A percentile compares a stretch with the other conserved stretches of the same genome.
Evolutionary conservation across 129 eudicot genomes (phyloP).

Genomic region (Calendula officinalis): DNA sequence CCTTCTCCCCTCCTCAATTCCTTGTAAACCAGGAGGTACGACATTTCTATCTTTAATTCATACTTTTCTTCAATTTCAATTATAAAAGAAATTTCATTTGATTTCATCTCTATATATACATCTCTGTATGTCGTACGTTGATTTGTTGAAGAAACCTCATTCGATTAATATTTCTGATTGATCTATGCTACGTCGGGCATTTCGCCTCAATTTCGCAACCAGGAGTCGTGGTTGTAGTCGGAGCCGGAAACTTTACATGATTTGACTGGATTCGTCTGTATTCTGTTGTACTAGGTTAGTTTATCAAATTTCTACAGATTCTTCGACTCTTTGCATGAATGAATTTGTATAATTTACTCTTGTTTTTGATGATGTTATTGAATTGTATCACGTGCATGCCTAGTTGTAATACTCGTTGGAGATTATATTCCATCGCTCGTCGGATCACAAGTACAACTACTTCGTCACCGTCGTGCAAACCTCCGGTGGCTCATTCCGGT

Average conservation of each 20-base stretch:
- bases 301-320: background rate
- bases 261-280: background rate
- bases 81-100: background rate
- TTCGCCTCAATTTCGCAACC: background rate
- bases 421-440: slow-evolving; percentile 4
- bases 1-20: slow-evolving; percentile 1
- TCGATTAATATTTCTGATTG: too few relatives aligned
- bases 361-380: background rate
- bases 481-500: slow-evolving; percentile 12
- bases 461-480: slow-evolving; percentile 4
- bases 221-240: background rate
- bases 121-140: background rate
- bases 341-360: background rate
- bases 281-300: slow-evolving; percentile 8
- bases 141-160: background rate
- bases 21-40: slow-evolving; percentile 16
- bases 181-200: too few relatives aligned
- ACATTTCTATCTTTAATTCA: background rate
- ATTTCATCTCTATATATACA: background rate
- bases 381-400: slow-evolving; percentile 12
- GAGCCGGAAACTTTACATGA: background rate
- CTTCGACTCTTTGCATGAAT: background rate
- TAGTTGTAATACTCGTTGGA: slow-evolving; percentile 14
- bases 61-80: background rate
- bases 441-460: slow-evolving; percentile 5